phyloP scores from a whole-genome alignment of 1,284 basidiomycete species.

The Leccinum variabile region DNA sequence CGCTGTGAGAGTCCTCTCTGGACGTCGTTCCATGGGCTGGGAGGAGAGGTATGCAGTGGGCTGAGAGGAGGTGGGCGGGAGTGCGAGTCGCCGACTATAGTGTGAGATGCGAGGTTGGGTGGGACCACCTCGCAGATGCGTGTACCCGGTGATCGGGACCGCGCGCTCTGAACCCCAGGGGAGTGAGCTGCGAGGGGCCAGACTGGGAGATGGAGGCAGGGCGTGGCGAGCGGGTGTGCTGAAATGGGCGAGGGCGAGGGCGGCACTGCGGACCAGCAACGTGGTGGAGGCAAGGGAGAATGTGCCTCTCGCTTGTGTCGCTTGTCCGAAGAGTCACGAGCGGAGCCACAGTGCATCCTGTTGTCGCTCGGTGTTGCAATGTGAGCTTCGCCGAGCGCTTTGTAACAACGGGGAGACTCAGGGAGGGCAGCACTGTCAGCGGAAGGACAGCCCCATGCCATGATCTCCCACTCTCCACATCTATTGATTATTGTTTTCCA shows the following conservation, averaged over 20 bases:
- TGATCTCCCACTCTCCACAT: constrained; percentile 36
- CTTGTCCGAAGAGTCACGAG: neutral
- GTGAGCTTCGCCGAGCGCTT: constrained; percentile 12
- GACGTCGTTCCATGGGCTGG: neutral
- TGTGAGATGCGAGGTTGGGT: neutral
- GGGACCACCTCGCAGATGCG: neutral
- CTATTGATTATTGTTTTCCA: constrained; percentile 32
- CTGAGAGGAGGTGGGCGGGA: neutral
- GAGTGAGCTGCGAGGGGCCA: neutral
- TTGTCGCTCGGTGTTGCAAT: neutral
- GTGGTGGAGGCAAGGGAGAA: neutral
- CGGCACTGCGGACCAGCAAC: neutral
- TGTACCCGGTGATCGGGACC: neutral
- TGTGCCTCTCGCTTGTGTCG: neutral
- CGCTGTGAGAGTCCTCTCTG: neutral
- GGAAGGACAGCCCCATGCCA: constrained; percentile 33
- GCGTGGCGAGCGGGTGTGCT: neutral
- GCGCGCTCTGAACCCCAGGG: neutral
- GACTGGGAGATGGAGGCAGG: neutral
- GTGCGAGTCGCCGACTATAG: neutral
- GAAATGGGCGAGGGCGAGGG: neutral
- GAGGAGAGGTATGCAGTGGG: neutral
- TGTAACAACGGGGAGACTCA: constrained; percentile 33
- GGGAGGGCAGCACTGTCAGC: constrained; percentile 33
- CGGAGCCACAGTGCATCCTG: neutral